Evolutionary conservation across 768 basidiomycete species (phyloP).

Genomic region (Trametes cingulata): DNA sequence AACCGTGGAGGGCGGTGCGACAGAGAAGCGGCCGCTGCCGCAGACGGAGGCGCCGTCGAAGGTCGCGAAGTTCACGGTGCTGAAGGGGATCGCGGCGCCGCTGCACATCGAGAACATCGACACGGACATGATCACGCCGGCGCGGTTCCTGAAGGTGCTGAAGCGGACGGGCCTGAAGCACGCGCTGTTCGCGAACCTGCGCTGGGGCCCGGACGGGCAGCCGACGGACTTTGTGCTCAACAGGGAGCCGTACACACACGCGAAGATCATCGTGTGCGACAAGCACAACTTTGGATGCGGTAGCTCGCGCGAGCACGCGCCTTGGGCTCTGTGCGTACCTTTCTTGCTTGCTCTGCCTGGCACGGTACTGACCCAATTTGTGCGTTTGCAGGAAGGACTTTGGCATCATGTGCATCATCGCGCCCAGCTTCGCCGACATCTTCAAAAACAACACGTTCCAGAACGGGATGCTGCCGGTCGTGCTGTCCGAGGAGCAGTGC

Average conservation of each 20-base stretch:
- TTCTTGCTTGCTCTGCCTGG: neutral
- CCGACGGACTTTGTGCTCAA: constrained; percentile 65
- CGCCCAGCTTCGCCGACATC: constrained; percentile 64
- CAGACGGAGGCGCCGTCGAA: constrained; percentile 32
- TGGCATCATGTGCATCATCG: constrained; percentile 63
- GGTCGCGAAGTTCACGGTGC: constrained; percentile 46
- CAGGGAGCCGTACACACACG: constrained; percentile 52
- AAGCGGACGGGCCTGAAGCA: constrained; percentile 63
- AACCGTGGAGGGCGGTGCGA: constrained; percentile 22
- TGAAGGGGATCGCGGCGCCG: constrained; percentile 56
- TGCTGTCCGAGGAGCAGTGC: constrained; percentile 50
- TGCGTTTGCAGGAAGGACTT: constrained; percentile 48
- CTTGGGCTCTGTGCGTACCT: constrained; percentile 48
- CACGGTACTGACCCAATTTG: neutral
- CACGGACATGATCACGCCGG: constrained; percentile 69
- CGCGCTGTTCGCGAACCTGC: constrained; percentile 55
- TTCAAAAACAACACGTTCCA: constrained; percentile 65
- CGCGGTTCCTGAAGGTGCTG: constrained; percentile 67
- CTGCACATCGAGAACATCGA: constrained; percentile 58
- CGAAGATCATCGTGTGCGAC: constrained; percentile 57
- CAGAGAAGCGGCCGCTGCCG: constrained; percentile 27
- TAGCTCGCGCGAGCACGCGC: constrained; percentile 64
- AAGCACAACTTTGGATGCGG: constrained; percentile 67
- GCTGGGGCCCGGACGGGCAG: constrained; percentile 49
- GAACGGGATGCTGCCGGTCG: constrained; percentile 63